Evolutionary conservation across 495 filamentous ascomycete genomes (phyloP).

Genomic region (Arthonia radiata): DNA sequence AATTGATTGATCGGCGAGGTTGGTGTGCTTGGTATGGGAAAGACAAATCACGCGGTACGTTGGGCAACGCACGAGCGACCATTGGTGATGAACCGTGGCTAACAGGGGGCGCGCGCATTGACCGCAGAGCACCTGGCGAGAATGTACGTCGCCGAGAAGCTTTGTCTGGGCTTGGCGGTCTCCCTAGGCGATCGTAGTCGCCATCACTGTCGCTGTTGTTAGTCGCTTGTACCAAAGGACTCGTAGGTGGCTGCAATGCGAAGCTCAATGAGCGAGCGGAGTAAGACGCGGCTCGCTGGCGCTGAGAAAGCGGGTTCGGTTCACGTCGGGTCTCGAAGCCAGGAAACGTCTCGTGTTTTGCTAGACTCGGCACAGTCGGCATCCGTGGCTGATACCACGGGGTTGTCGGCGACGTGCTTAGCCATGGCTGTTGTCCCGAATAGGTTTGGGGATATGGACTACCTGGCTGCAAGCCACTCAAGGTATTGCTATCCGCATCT

Average conservation of each 20-base stretch:
- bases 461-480: too few species aligned
- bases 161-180: constrained; percentile 17
- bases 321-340: constrained; percentile 15
- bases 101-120: too few species aligned
- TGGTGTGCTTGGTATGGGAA: constrained; percentile 43
- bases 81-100: too few species aligned
- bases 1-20: constrained; percentile 48
- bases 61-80: too few species aligned
- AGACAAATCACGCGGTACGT: too few species aligned
- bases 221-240: constrained; percentile 71
- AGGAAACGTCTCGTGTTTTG: constrained; percentile 1
- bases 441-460: background rate
- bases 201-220: constrained; percentile 62
- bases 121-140: constrained; percentile 28
- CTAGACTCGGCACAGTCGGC: constrained; percentile 5
- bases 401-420: constrained; percentile 22
- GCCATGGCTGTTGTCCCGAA: constrained; percentile 1
- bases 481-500: too few species aligned
- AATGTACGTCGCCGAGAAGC: constrained; percentile 32
- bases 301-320: constrained; percentile 17
- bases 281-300: constrained; percentile 33
- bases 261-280: constrained; percentile 63
- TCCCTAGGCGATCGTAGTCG: constrained; percentile 14
- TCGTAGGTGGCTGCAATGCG: constrained; percentile 68
- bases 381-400: constrained; percentile 21